A percentile compares a stretch with the other conserved stretches of the same genome.
Evolutionary conservation across 176 grass and related monocot genomes (phyloP).

Genomic region (Lolium multiflorum): DNA sequence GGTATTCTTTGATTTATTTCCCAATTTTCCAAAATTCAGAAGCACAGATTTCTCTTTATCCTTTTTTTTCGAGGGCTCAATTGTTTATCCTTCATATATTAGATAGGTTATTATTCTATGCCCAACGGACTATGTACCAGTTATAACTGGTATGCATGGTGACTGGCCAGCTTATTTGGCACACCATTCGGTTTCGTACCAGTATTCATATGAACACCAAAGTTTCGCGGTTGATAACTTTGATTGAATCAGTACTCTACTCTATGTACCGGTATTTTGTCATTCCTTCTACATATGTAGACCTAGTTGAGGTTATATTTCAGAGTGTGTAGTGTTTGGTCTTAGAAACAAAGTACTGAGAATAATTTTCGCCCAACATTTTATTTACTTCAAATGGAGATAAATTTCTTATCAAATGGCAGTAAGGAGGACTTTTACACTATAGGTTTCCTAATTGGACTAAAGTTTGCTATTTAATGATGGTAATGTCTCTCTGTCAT

Average conservation of each 20-base stretch:
- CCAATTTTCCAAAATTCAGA: neutral
- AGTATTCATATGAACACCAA: neutral
- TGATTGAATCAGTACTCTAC: too few relatives aligned
- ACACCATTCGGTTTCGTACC: neutral
- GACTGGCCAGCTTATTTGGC: neutral
- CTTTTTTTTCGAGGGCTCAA: too few relatives aligned
- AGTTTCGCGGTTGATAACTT: neutral
- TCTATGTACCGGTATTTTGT: too few relatives aligned
- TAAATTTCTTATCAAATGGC: too few relatives aligned
- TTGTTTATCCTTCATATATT: neutral
- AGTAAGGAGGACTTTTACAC: neutral
- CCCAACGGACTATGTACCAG: neutral
- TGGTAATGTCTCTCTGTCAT: conserved; percentile 12
- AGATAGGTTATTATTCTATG: neutral
- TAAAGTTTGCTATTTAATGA: neutral
- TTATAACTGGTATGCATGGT: neutral
- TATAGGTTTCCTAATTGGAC: neutral
- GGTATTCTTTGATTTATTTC: neutral
- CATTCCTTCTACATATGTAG: too few relatives aligned
- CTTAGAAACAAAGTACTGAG: neutral
- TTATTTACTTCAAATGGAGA: neutral
- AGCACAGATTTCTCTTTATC: neutral
- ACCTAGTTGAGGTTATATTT: neutral
- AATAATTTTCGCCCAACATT: neutral
- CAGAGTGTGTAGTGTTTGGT: neutral